These are phyloP conservation scores for Herpotrichia juniperi DNA, from an alignment of 2,329 filamentous ascomycete genomes.

Conservation along the genomic window DNA sequence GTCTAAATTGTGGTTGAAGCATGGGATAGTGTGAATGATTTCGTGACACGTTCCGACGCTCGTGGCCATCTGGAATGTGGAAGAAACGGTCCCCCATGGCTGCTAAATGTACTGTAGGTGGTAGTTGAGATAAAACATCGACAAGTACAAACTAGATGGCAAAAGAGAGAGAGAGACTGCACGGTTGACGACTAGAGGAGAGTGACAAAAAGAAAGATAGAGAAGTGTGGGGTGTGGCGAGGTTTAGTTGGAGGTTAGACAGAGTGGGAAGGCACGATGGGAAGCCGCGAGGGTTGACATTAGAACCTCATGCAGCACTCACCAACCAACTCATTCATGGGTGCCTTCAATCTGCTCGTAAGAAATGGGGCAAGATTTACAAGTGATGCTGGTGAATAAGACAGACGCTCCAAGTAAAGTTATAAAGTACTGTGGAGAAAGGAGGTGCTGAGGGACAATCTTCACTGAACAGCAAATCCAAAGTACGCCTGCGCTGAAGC, in stretches of 20 bases:
- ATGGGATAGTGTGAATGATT: slow-evolving; percentile 16
- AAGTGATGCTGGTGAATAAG: no score
- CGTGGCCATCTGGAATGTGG: slow-evolving; percentile 14
- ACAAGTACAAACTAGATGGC: neutral
- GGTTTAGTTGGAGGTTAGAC: neutral
- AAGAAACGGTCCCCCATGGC: slow-evolving; percentile 26
- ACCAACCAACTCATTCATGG: no score
- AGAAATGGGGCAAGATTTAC: no score
- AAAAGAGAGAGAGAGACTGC: neutral
- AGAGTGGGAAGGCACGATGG: slow-evolving; percentile 21
- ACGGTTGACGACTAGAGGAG: neutral
- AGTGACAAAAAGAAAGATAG: neutral
- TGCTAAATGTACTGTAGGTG: neutral
- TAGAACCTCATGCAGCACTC: slow-evolving; percentile 19
- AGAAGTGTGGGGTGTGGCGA: neutral
- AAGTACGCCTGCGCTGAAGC: neutral
- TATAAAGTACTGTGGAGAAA: no score
- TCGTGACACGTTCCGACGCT: slow-evolving; percentile 7
- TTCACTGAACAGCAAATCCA: neutral
- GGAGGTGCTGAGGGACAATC: no score
- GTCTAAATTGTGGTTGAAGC: slow-evolving; percentile 20
- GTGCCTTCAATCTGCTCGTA: no score
- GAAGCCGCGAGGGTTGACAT: slow-evolving; percentile 31
- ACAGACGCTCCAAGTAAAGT: no score
- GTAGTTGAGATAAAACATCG: neutral